Percentiles rank a stretch among this genome's conserved stretches.
Evolutionary conservation across 768 basidiomycete genomes (phyloP).

Genomic region (Artomyces pyxidatus): DNA sequence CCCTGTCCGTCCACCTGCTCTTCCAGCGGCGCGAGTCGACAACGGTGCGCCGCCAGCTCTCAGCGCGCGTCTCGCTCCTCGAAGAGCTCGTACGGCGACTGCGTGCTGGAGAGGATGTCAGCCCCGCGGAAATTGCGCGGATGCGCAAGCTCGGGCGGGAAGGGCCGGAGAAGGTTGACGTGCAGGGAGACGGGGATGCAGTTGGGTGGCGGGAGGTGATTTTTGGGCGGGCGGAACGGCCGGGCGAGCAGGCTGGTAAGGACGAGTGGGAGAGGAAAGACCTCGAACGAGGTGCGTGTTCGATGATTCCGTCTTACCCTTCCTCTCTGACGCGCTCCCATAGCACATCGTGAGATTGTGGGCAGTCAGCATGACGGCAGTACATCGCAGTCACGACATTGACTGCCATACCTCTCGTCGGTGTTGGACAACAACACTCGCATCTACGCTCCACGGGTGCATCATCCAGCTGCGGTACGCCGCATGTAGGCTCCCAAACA

Average conservation of each 20-base stretch:
- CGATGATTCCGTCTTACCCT: too few relatives aligned
- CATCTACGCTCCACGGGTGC: too few relatives aligned
- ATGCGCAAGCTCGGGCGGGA: constrained; percentile 43
- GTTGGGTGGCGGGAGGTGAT: constrained; percentile 25
- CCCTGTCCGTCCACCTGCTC: constrained; percentile 60
- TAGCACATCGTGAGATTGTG: too few relatives aligned
- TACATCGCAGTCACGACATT: too few relatives aligned
- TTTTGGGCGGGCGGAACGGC: constrained; percentile 17
- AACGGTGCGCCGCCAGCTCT: constrained; percentile 32
- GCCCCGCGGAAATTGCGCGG: constrained; percentile 42
- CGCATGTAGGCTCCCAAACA: too few relatives aligned
- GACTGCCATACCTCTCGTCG: too few relatives aligned
- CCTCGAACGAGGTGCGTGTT: constrained; percentile 22
- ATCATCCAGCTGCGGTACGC: too few relatives aligned
- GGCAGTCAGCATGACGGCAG: too few relatives aligned
- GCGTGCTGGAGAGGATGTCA: constrained; percentile 35
- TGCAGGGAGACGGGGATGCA: constrained; percentile 4
- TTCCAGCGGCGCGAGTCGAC: constrained; percentile 39
- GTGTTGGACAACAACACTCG: too few relatives aligned
- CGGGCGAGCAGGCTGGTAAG: constrained; percentile 4
- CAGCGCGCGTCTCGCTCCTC: constrained; percentile 55
- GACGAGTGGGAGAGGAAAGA: constrained; percentile 21
- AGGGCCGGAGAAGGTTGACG: background rate
- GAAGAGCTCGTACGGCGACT: constrained; percentile 48
- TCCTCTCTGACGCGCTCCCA: too few relatives aligned